phyloP scores from a whole-genome alignment of 768 basidiomycete species.

The Gymnopilus junonius region DNA sequence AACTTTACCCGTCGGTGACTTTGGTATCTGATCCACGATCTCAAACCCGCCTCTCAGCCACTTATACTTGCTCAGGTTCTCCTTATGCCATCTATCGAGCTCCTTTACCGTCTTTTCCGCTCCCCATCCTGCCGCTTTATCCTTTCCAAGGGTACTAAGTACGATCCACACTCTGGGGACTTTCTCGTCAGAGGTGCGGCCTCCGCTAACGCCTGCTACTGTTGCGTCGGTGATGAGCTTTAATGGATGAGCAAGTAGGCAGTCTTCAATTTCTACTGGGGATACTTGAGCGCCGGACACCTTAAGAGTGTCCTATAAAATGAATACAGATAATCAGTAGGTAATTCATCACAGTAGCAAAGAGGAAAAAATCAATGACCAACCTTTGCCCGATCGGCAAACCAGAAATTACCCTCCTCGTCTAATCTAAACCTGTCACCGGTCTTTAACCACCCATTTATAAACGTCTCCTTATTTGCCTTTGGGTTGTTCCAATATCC shows the following conservation, averaged over 20 bases:
- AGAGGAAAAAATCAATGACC: not conserved
- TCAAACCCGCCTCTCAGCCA: constrained; percentile 77
- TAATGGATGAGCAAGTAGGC: constrained; percentile 63
- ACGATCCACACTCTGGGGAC: constrained; percentile 83
- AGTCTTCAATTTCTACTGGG: constrained; percentile 76
- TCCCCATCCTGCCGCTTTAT: constrained; percentile 40
- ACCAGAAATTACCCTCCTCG: constrained; percentile 67
- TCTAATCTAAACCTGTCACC: constrained; percentile 74
- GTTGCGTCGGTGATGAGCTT: constrained; percentile 65
- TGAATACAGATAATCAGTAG: not conserved
- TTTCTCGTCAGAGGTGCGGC: constrained; percentile 72
- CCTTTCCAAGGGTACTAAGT: constrained; percentile 54
- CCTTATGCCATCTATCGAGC: constrained; percentile 64
- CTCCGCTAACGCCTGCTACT: constrained; percentile 77
- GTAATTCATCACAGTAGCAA: not conserved
- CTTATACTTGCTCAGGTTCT: constrained; percentile 74
- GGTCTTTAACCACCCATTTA: constrained; percentile 74
- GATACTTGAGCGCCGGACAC: constrained; percentile 83
- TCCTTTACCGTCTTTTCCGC: constrained; percentile 40
- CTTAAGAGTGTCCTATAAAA: constrained; percentile 72
- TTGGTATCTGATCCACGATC: constrained; percentile 69
- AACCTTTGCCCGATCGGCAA: constrained; percentile 79
- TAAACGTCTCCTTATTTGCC: constrained; percentile 69
- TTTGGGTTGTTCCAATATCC: constrained; percentile 79
- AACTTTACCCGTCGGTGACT: constrained; percentile 75